Percentiles rank a stretch among this genome's conserved stretches.
Conservation (phyloP, 208 protist species). For the Naegleria fowleri region DNA sequence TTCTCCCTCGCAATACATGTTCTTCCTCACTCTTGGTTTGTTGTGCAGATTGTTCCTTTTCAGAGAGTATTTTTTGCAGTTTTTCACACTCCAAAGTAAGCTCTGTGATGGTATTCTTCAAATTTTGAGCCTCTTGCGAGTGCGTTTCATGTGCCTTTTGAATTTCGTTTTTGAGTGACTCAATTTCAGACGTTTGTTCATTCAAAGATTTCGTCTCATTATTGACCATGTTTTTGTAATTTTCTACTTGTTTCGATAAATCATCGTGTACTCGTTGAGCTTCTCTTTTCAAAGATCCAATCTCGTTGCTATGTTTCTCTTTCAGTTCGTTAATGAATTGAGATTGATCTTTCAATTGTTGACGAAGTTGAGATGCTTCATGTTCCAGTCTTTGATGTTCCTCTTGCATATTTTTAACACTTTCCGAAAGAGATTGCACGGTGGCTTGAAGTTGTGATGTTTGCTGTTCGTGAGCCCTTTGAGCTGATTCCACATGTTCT, state of each 20-base stretch:
- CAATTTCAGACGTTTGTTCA: background rate
- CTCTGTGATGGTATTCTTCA: no score
- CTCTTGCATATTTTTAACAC: background rate
- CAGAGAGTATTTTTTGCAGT: background rate
- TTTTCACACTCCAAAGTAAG: background rate
- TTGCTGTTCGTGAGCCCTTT: no score
- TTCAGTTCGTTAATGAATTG: background rate
- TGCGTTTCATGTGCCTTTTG: background rate
- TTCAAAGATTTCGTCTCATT: background rate
- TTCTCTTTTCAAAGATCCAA: background rate
- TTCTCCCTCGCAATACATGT: no score
- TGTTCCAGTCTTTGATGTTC: background rate
- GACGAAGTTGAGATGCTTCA: background rate
- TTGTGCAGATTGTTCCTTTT: background rate
- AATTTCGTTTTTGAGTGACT: background rate
- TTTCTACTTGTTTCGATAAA: background rate
- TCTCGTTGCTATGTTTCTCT: background rate
- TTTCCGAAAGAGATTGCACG: no score
- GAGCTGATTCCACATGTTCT: no score
- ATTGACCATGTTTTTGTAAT: background rate
- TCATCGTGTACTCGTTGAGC: no score
- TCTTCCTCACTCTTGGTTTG: no score
- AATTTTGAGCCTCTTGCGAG: no score
- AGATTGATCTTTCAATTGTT: background rate
- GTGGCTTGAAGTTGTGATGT: no score